Evolutionary conservation across 2,329 filamentous ascomycete genomes (phyloP), one percentile per base, ranked within the genome.

Genomic region (Herpotrichia juniperi): DNA sequence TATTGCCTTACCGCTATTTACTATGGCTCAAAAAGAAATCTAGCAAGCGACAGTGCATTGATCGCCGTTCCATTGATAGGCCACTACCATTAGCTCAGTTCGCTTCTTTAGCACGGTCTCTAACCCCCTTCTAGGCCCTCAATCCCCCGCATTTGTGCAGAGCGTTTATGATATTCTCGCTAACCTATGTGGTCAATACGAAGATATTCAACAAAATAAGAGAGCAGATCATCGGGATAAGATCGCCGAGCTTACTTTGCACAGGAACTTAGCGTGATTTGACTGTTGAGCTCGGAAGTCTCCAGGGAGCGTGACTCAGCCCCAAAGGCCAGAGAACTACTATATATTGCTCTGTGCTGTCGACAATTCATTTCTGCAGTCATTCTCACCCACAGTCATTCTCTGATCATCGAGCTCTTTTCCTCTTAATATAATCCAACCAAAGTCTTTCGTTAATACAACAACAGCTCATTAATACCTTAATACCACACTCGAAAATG

Each of bases 371-470:
- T 32, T 25, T 26, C 30, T 44, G 42, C 47, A 42, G 24, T 45
- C 24, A 42, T 42, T 35, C 22, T 54, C 58, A 59, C 55, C 58
- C 28, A 42, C 46, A 55, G 50, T 58, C 50, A 21, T 39, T 53
- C 51, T 22, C 42, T 43, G 24, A 31, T n/a, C 24, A 43, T 19
- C 34, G n/a, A 4, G 35, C 25, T 34, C 35, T 16, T 22, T 46
- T 42, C 14, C 25, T 46, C 24, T 21, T 51, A 42, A 30, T 53
- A 19, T 32, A 45, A 55, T 48, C 62, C 58, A 57, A 64, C 62
- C 55, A 5, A 17, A 37, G 34, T 37, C 34, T 21, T 37, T 37
- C 34, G 17, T 37, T 37, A 21, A 19, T 37, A 19, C n/a, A 37
- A n/a, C 34, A 5, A 4, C 8, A n/a, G 21, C 43, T 31, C 55